These are phyloP conservation scores for Ophiognomonia clavigignenti-juglandacearum DNA, from an alignment of 2,329 filamentous ascomycete species.

Conservation along the genomic window DNA sequence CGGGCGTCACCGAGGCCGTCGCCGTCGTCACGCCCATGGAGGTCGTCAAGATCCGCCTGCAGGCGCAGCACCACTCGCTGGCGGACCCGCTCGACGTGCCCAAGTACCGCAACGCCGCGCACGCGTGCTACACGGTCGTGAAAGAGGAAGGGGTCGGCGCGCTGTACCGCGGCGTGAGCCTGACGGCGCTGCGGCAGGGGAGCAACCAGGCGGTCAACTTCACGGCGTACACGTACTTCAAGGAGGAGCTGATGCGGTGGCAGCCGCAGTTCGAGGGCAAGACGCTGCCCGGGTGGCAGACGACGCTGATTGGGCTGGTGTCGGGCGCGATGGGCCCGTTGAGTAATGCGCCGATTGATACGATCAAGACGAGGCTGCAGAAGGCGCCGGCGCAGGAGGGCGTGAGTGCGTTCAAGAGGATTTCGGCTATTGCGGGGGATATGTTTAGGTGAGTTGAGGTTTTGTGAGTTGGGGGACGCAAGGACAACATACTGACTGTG, in stretches of 20 bases:
- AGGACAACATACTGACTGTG: background rate
- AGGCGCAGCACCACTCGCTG: conserved; percentile 97
- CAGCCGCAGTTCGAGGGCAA: conserved; percentile 64
- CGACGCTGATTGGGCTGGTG: conserved; percentile 83
- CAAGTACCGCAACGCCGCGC: conserved; percentile 93
- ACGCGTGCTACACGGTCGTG: conserved; percentile 78
- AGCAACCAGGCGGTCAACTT: conserved; percentile 99
- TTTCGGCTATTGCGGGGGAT: conserved; percentile 70
- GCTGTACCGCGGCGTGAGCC: conserved; percentile 86
- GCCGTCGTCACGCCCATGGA: conserved; percentile 98
- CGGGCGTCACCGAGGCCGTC: conserved; percentile 94
- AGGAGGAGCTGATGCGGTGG: conserved; percentile 65
- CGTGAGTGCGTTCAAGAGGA: conserved; percentile 74
- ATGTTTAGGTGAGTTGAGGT: conserved; percentile 67
- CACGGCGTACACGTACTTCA: conserved; percentile 94
- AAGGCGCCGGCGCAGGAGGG: conserved; percentile 80
- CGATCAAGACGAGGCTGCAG: conserved; percentile 95
- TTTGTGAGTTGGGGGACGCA: background rate
- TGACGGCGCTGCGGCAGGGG: conserved; percentile 91
- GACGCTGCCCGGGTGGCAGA: conserved; percentile 82
- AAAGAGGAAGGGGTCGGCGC: conserved; percentile 85
- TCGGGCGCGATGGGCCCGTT: conserved; percentile 93
- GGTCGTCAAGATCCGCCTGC: conserved; percentile 96
- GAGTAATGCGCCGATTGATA: conserved; percentile 96
- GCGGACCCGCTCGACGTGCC: conserved; percentile 93